Base-by-base conservation (phyloP, 768 basidiomycete species). In the Suillus alpinus region DNA sequence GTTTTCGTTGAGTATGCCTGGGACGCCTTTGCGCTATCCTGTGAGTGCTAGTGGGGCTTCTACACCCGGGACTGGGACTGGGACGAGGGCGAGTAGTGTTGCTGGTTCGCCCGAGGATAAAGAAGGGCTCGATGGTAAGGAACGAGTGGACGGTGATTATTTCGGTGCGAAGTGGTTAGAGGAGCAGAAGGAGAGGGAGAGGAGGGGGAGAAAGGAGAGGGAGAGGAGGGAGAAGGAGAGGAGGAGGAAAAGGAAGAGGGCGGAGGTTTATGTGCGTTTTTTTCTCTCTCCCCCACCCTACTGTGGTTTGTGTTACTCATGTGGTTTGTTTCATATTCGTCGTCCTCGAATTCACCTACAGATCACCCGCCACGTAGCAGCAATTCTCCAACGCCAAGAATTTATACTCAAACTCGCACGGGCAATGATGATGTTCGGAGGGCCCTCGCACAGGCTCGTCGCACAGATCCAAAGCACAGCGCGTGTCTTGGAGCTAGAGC, bases 371-470 rank as follows among this genome's bases (percentile, higher is more conserved):
- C 91, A 94, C 65, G 88, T 94, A 32, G 92, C 92, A 2, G 87
- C 88, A 60, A 88, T 94, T 60, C 81, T 92, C 34, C 84, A 86
- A 65, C 81, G 93, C 37, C 91, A 95, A 69, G 88, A 89, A 59
- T 95, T 95, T 75, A 81, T 95, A 55, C 76, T 93, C 72, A 94
- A 93, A 77, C 83, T 94, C 32, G 84, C 88, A 6, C 83, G 91
- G 56, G 86, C 91, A 10, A 86, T 95, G 81, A 95, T 94, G 91
- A 91, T 90, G 84, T 93, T 91, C 65, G 92, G 92, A 10, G 88
- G 87, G 1, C 91, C 92, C 20, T 83, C 88, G 13, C 91, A 95
- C 71, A 88, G 92, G 44, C 80, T 95, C 20, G 91, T 88, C 67
- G 82, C 90, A 1, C 92, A 94, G 70, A 86, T 94, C 59, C 85